These are phyloP conservation scores for Pleurotus eryngii DNA, from an alignment of 768 basidiomycete genomes.

Conservation along the genomic window DNA sequence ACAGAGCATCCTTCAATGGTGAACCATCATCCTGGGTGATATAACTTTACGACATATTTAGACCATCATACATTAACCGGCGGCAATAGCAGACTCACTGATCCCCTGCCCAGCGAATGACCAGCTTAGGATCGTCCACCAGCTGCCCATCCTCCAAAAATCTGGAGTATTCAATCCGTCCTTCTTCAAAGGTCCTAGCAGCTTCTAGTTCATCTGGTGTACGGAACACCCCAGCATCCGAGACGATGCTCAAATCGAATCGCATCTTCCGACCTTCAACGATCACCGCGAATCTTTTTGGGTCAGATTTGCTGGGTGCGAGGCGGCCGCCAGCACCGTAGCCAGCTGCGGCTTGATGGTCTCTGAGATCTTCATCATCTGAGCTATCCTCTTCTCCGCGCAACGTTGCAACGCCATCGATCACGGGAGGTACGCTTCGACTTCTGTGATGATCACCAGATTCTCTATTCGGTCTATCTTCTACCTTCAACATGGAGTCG, in stretches of 20 bases:
- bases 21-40: slow-evolving; percentile 75
- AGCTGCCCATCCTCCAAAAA: slow-evolving; percentile 67
- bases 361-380: slow-evolving; percentile 21
- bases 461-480: slow-evolving; percentile 4
- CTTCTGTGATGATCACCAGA: slow-evolving; percentile 2
- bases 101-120: slow-evolving; percentile 68
- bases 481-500: slow-evolving; percentile 11
- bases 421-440: slow-evolving; percentile 12
- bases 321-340: slow-evolving; percentile 51
- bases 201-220: slow-evolving; percentile 50
- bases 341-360: slow-evolving; percentile 16
- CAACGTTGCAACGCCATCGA: slow-evolving; percentile 1
- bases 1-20: slow-evolving; percentile 71
- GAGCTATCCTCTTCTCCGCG: slow-evolving; percentile 17
- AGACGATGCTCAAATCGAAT: slow-evolving; percentile 76
- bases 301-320: slow-evolving; percentile 55
- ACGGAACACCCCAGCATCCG: slow-evolving; percentile 23
- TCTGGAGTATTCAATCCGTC: slow-evolving; percentile 57
- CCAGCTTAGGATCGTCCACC: slow-evolving; percentile 60
- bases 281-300: slow-evolving; percentile 59
- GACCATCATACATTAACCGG: background rate
- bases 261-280: slow-evolving; percentile 55
- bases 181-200: slow-evolving; percentile 51
- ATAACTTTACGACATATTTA: slow-evolving; percentile 43
- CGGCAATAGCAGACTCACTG: slow-evolving; percentile 42